Evolutionary conservation across 805 yeast genomes (phyloP), one percentile per base, ranked within the genome.

Genomic region (Kluyveromyces starmeri): DNA sequence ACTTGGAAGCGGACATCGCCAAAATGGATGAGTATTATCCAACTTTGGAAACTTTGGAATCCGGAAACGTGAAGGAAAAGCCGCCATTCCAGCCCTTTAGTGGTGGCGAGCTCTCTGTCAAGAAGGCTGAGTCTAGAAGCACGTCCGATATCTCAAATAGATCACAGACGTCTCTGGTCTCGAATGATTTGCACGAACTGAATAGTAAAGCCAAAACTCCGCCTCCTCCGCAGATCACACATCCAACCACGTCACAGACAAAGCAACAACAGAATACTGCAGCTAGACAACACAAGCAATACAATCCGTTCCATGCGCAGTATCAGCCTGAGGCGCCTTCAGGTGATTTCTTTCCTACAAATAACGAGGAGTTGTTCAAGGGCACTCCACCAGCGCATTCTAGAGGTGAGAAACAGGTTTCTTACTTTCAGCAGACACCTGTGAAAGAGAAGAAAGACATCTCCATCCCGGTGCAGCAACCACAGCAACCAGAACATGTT

Each of bases 221-320:
- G 2, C 26, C 16, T 10, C 23, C 21, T 28, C 24, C 24, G 18
- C 12, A 7, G 10, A 15, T 20, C 3, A 15, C 30, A 4, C n/a
- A 12, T 2, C 15, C 27, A 11, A 24, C 19, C 10, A n/a, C 26
- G 7, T 23, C 26, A 7, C 26, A 23, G n/a, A n/a, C 26, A 7
- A 12, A 23, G n/a, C 26, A 23, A 10, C 26, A 6, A 23, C 26
- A 23, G n/a, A 23, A 23, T 23, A 15, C 14, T 11, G 11, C 21
- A 6, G 34, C 25, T 6, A 55, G 45, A 38, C 58, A 53, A 32
- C 57, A 57, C 41, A 51, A 53, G 38, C 47, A 56, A 5, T 53
- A 46, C 34, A 57, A 57, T 37, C 62, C 62, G 15, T 57, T 57
- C 30, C 62, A 30, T 13, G 20, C 61, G 8, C 48, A 40, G 29